Evolutionary conservation across 495 filamentous ascomycete genomes (phyloP).

Genomic region (Penicillium cataractarum): DNA sequence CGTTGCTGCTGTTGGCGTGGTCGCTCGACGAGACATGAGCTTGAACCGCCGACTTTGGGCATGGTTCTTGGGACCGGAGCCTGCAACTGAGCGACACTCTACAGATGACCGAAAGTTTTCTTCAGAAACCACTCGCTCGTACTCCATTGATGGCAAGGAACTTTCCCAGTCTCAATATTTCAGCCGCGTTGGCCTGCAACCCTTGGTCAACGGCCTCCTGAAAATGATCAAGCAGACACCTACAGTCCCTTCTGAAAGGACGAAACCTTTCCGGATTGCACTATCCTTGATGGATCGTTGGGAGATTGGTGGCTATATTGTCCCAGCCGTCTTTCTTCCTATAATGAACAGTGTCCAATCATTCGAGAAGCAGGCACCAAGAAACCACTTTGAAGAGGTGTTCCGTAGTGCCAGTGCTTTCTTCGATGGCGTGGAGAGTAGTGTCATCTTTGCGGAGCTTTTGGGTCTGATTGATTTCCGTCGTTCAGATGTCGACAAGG

Average conservation of each 20-base stretch:
- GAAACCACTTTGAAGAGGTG: slow-evolving; percentile 79
- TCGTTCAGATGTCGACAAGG: slow-evolving; percentile 33
- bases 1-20: slow-evolving; percentile 80
- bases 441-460: slow-evolving; percentile 87
- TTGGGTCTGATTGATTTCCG: slow-evolving; percentile 52
- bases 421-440: slow-evolving; percentile 95
- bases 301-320: slow-evolving; percentile 90
- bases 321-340: slow-evolving; percentile 85
- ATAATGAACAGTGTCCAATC: slow-evolving; percentile 75
- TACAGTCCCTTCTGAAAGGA: slow-evolving; percentile 65
- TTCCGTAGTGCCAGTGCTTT: slow-evolving; percentile 90
- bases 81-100: slow-evolving; percentile 48
- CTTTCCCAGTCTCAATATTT: slow-evolving; percentile 69
- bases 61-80: slow-evolving; percentile 92
- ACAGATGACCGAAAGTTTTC: slow-evolving; percentile 53
- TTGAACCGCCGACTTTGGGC: slow-evolving; percentile 92
- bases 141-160: slow-evolving; percentile 47
- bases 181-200: slow-evolving; percentile 70
- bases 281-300: slow-evolving; percentile 96
- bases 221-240: slow-evolving; percentile 68
- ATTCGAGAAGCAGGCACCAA: slow-evolving; percentile 64
- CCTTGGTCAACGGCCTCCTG: slow-evolving; percentile 74
- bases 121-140: slow-evolving; percentile 48
- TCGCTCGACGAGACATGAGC: slow-evolving; percentile 90
- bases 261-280: slow-evolving; percentile 88